A percentile compares a stretch with the other conserved stretches of the same genome.
These are phyloP conservation scores for Arthrinium puccinioides DNA, from an alignment of 2,329 filamentous ascomycete genomes.

Conservation along the genomic window DNA sequence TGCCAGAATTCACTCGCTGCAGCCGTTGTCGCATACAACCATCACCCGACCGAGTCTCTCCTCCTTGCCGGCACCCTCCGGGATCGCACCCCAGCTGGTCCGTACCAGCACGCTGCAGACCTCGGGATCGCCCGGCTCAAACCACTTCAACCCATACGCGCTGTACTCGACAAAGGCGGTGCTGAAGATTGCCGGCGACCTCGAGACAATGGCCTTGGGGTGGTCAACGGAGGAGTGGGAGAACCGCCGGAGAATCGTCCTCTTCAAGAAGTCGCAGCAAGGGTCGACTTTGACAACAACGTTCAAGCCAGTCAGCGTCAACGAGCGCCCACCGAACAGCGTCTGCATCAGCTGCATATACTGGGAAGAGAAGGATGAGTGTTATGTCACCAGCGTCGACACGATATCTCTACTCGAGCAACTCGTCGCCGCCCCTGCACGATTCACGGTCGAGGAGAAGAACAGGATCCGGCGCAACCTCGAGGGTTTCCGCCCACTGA, in stretches of 20 bases:
- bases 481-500: slow-evolving; percentile 86
- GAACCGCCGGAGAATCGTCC: slow-evolving; percentile 74
- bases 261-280: slow-evolving; percentile 76
- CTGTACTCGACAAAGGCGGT: slow-evolving; percentile 79
- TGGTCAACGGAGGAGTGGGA: slow-evolving; percentile 81
- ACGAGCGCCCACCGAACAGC: slow-evolving; percentile 73
- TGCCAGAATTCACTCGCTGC: slow-evolving; percentile 27
- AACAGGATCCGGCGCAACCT: slow-evolving; percentile 94
- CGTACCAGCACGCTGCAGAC: slow-evolving; percentile 48
- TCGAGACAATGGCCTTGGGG: slow-evolving; percentile 73
- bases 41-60: slow-evolving; percentile 40
- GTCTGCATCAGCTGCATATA: slow-evolving; percentile 97
- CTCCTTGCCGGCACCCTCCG: slow-evolving; percentile 39
- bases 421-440: slow-evolving; percentile 64
- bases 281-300: slow-evolving; percentile 75
- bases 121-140: slow-evolving; percentile 28
- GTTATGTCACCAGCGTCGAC: slow-evolving; percentile 92
- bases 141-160: slow-evolving; percentile 65
- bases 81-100: slow-evolving; percentile 40
- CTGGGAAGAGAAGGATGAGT: slow-evolving; percentile 88
- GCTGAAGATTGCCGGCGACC: slow-evolving; percentile 77
- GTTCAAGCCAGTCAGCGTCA: slow-evolving; percentile 71
- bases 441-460: slow-evolving; percentile 96
- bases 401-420: slow-evolving; percentile 93
- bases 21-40: slow-evolving; percentile 23